Base-by-base conservation (phyloP, 306 rosid genomes). In the Acmispon strigosus region DNA sequence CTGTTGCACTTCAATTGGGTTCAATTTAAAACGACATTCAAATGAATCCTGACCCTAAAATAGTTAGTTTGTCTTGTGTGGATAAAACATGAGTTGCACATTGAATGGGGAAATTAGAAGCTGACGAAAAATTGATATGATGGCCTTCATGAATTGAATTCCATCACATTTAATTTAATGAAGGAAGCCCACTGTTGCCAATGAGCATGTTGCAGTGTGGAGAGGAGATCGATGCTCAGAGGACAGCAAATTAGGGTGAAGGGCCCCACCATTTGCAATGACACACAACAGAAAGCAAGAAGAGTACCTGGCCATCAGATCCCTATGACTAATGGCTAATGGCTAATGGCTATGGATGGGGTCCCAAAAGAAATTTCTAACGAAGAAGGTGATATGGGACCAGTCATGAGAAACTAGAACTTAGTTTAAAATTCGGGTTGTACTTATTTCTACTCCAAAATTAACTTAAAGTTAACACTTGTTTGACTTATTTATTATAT, bases 1-100 rank as follows among this genome's bases (percentile, higher is more conserved):
- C n/a, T n/a, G n/a, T n/a, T n/a, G n/a, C n/a, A n/a, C n/a, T n/a
- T n/a, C n/a, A n/a, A n/a, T n/a, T n/a, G n/a, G n/a, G n/a, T n/a
- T n/a, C n/a, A n/a, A n/a, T n/a, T n/a, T n/a, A n/a, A n/a, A n/a
- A n/a, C n/a, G n/a, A n/a, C n/a, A 27, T 27, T 10, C 29, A 48
- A 20, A 8, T 32, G 34, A 27, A 27, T 50, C 24, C 42, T 63
- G 72, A 66, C 63, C 15, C 55, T 57, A 79, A 66, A 72, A 88
- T 86, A 43, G 69, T 76, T 80, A 63, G 18, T 87, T 85, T 87
- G 96, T 90, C 92, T 80, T 78, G 85, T 74, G 45, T 78, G 74
- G 32, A 20, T 73, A 32, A 51, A 64, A 42, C 84, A 62, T 69
- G 24, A 66, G 36, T 73, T 76, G 10, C 65, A 66, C 19, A 80